phyloP scores from a whole-genome alignment of 1,284 basidiomycete species.

The Athelia psychrophila region DNA sequence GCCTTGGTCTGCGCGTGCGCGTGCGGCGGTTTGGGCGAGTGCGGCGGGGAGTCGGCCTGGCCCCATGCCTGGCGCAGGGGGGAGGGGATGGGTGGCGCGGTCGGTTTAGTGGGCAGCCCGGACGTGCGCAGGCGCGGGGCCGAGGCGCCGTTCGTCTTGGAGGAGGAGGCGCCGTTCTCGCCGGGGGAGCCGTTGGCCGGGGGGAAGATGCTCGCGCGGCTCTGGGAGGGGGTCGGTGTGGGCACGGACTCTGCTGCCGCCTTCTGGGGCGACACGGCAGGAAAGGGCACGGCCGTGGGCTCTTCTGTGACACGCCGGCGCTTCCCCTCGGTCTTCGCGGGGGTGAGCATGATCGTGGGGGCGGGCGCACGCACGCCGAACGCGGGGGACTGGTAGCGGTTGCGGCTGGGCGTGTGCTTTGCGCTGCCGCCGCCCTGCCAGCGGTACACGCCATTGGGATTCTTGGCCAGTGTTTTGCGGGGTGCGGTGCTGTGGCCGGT shows the following conservation, averaged over 20 bases:
- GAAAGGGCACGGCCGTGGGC: constrained; percentile 23
- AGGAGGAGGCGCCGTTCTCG: constrained; percentile 5
- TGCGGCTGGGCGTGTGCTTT: constrained; percentile 51
- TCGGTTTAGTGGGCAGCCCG: constrained; percentile 42
- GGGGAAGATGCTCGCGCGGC: constrained; percentile 16
- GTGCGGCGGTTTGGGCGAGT: constrained; percentile 31
- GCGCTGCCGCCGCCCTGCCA: constrained; percentile 72
- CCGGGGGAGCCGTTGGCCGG: constrained; percentile 11
- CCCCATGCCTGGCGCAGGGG: constrained; percentile 68
- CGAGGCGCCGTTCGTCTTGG: constrained; percentile 28
- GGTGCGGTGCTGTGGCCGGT: constrained; percentile 26
- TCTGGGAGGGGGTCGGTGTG: constrained; percentile 22
- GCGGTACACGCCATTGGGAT: constrained; percentile 67
- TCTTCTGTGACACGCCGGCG: constrained; percentile 55
- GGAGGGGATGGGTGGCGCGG: constrained; percentile 60
- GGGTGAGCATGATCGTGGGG: constrained; percentile 34
- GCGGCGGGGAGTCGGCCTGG: constrained; percentile 37
- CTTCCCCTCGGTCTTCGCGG: constrained; percentile 51
- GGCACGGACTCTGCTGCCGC: constrained; percentile 14
- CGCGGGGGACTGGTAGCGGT: constrained; percentile 65
- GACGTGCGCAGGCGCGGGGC: constrained; percentile 41
- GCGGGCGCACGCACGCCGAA: constrained; percentile 43
- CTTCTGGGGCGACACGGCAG: constrained; percentile 9
- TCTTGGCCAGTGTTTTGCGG: constrained; percentile 54
- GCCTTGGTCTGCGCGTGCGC: constrained; percentile 52